Percentiles rank a stretch among this genome's conserved stretches.
phyloP scores from a whole-genome alignment of 2,329 filamentous ascomycete genomes.

The Fusarium mundagurra region DNA sequence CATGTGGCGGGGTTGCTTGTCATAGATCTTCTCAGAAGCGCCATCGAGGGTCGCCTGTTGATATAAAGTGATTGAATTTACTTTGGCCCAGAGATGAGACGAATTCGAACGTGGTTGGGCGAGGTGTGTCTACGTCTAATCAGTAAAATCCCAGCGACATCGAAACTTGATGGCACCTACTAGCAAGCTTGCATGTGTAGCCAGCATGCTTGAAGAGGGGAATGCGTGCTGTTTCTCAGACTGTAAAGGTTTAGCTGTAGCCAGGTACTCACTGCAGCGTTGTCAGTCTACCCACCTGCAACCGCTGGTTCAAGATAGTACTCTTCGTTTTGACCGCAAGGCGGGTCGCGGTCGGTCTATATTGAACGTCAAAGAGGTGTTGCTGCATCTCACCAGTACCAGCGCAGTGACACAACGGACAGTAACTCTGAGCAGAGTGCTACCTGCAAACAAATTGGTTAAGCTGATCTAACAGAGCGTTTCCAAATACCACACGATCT shows the following conservation, averaged over 20 bases:
- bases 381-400: neutral
- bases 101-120: neutral
- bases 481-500: neutral
- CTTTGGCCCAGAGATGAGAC: neutral
- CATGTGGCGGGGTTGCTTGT: too few species aligned
- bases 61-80: neutral
- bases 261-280: neutral
- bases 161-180: neutral
- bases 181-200: neutral
- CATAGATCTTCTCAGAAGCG: neutral
- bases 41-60: neutral
- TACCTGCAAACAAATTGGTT: too few species aligned
- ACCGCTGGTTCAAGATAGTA: too few species aligned
- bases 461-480: neutral
- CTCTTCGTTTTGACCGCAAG: neutral
- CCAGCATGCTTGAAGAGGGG: too few species aligned
- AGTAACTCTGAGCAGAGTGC: neutral
- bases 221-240: neutral
- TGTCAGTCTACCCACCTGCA: neutral
- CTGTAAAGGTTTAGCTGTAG: too few species aligned
- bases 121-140: neutral
- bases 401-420: too few species aligned
- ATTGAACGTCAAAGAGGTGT: too few species aligned
- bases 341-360: neutral
- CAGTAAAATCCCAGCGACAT: too few species aligned